Evolutionary conservation across 2,329 filamentous ascomycete genomes (phyloP), one percentile per base, ranked within the genome.

Genomic region (Metarhizium robertsii): DNA sequence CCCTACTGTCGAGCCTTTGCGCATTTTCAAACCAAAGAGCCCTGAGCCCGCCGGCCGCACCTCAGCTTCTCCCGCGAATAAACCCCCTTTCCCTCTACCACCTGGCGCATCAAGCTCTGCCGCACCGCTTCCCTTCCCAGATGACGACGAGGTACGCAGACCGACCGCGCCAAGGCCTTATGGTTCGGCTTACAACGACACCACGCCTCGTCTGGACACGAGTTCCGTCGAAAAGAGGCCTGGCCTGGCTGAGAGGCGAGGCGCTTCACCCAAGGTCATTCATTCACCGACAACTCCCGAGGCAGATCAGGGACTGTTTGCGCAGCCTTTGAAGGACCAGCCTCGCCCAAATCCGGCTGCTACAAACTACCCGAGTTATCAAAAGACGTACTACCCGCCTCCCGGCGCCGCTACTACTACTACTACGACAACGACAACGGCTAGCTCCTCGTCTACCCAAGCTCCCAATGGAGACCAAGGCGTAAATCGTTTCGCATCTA

Each of bases 241-340:
- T 47, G 80, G 83, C 51, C 76, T 96, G 57, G 90, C 90, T 18
- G 90, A 96, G 73, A 80, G 92, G 61, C 82, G 92, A 65, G 89
- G 88, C 29, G 86, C 87, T n/a, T 85, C 80, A 7, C 89, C 90
- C 29, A 92, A 90, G 66, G 87, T 90, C 50, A 77, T 96, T 52
- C 87, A 90, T 56, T 90, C 92, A 59, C 92, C 91, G 1, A 85
- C 87, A 18, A 90, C 87, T 48, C 87, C 88, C 20, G 86, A 87
- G 58, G 76, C 79, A 29, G 88, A 94, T 59, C 85, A 90, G 55
- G 87, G 83, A n/a, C 74, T 95, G 53, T 95, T 95, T 69, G 87
- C 89, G 58, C 85, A 84, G 64, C 80, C 81, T 6, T 63, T 83
- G 52, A 70, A 71, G 69, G 72, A 71, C 58, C 73, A 67, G 59